Evolutionary conservation across 164 flowering plant species (phyloP).

Genomic region (Vitis amurensis): DNA sequence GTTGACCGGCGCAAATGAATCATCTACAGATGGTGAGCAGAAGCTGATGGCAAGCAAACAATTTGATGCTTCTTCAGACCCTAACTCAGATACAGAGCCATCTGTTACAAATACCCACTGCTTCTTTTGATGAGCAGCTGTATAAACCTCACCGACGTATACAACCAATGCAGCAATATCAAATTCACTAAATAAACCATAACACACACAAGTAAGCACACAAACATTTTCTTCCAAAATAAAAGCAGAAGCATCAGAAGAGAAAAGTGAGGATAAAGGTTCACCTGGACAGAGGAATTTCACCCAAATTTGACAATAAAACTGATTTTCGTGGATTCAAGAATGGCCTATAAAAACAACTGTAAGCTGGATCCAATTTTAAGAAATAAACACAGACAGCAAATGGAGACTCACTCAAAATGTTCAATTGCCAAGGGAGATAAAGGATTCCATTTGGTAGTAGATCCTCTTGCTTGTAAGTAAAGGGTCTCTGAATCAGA

Average conservation of each 20-base stretch:
- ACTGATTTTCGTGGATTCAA: conserved; percentile 67
- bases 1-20: conserved; percentile 54
- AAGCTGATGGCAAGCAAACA: conserved; percentile 84
- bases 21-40: conserved; percentile 47
- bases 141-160: conserved; percentile 71
- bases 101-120: conserved; percentile 97
- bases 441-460: conserved; percentile 60
- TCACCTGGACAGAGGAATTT: conserved; percentile 83
- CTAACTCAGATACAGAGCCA: conserved; percentile 40
- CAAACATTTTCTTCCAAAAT: not conserved
- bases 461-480: conserved; percentile 77
- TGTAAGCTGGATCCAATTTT: conserved; percentile 16
- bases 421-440: conserved; percentile 35
- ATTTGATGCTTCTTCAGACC: conserved; percentile 35
- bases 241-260: conserved; percentile 15
- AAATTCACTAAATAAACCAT: conserved; percentile 66
- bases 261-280: conserved; percentile 1
- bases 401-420: conserved; percentile 56
- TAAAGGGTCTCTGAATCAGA: conserved; percentile 56
- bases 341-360: conserved; percentile 58
- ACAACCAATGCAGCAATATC: conserved; percentile 79
- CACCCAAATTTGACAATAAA: conserved; percentile 59
- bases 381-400: not conserved
- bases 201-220: conserved; percentile 15
- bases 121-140: conserved; percentile 56